Conservation (phyloP, 2,329 filamentous ascomycete species). For the Periconia sp. region DNA sequence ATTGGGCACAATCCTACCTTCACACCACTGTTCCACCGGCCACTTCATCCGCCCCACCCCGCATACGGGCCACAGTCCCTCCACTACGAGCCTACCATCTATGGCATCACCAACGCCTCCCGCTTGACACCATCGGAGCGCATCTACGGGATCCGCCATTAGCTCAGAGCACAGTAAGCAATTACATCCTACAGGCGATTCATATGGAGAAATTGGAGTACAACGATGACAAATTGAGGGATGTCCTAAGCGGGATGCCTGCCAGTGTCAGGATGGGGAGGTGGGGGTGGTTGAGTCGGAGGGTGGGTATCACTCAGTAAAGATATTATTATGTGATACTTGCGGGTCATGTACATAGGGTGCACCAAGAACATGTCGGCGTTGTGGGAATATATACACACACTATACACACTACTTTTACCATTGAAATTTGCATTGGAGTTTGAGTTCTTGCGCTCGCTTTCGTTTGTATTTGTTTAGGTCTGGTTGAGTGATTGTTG, state of each 20-base stretch:
- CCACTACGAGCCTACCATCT: constrained; percentile 43
- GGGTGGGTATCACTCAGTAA: constrained; percentile 25
- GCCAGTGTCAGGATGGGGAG: constrained; percentile 27
- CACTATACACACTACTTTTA: too few species aligned
- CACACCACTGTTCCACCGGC: constrained; percentile 32
- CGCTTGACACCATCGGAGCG: constrained; percentile 25
- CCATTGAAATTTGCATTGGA: too few species aligned
- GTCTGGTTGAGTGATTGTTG: too few species aligned
- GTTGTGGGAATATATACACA: too few species aligned
- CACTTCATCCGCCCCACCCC: constrained; percentile 20
- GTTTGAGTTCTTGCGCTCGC: too few species aligned
- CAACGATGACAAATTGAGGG: constrained; percentile 24
- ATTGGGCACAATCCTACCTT: constrained; percentile 38
- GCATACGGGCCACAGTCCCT: constrained; percentile 36
- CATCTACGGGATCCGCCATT: constrained; percentile 39
- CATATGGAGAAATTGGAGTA: constrained; percentile 36
- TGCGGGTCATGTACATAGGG: too few species aligned
- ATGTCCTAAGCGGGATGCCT: constrained; percentile 28
- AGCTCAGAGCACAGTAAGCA: constrained; percentile 30
- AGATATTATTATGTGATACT: too few species aligned
- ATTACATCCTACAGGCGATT: constrained; percentile 39
- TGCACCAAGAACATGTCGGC: too few species aligned
- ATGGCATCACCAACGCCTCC: constrained; percentile 37
- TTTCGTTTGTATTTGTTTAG: too few species aligned
- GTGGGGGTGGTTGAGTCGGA: constrained; percentile 31